Conservation (phyloP, 805 yeast species). For the Candida fluviatilis region DNA sequence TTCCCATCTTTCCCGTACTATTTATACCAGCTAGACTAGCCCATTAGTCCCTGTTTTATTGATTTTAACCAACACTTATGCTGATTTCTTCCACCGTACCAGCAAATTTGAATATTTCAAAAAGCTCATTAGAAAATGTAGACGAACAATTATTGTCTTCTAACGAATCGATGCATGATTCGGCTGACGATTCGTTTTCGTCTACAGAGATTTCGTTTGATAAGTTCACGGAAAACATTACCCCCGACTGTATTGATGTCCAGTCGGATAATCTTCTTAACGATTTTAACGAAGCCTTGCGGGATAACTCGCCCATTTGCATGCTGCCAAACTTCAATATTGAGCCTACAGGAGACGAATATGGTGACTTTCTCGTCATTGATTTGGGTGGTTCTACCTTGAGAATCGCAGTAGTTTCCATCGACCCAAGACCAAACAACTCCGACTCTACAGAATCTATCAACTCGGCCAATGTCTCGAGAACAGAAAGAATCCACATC, state of each 20-base stretch:
- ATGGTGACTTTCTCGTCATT: slow-evolving; percentile 41
- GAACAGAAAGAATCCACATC: slow-evolving; percentile 21
- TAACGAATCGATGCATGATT: not conserved
- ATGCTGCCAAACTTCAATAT: slow-evolving; percentile 41
- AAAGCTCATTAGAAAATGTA: not conserved
- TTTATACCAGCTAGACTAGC: no score
- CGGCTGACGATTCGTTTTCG: not conserved
- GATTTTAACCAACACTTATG: not conserved
- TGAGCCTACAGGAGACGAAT: slow-evolving; percentile 32
- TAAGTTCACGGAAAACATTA: not conserved
- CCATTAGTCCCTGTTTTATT: no score
- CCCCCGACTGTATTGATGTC: slow-evolving; percentile 1
- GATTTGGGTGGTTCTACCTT: slow-evolving; percentile 59
- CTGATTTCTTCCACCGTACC: not conserved
- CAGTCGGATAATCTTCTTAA: slow-evolving; percentile 18
- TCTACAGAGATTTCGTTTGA: not conserved
- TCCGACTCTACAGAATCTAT: not conserved
- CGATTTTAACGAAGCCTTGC: slow-evolving; percentile 28
- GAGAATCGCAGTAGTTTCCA: slow-evolving; percentile 36
- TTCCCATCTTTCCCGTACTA: no score
- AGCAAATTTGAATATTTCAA: not conserved
- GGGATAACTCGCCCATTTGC: slow-evolving; percentile 21
- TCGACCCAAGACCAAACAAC: slow-evolving; percentile 12
- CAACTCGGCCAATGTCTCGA: slow-evolving; percentile 5
- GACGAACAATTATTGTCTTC: not conserved